Conservation (phyloP, 2,329 filamentous ascomycete species). For the Ophiostoma australiae region DNA sequence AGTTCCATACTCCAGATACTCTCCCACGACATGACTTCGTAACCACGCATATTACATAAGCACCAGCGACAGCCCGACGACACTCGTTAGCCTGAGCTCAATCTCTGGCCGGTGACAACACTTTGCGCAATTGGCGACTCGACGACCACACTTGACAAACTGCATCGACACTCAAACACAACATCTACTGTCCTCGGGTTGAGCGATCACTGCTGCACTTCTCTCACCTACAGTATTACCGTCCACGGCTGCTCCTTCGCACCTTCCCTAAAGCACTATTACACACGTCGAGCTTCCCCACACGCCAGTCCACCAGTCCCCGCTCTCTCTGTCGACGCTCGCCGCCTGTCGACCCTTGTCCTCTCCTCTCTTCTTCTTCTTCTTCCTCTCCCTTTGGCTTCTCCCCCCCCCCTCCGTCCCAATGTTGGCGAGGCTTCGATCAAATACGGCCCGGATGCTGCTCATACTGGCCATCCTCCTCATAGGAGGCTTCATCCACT, state of each 20-base stretch:
- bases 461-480: constrained; percentile 38
- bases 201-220: background rate
- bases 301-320: background rate
- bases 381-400: background rate
- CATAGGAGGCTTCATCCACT: constrained; percentile 39
- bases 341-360: background rate
- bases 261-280: background rate
- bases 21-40: background rate
- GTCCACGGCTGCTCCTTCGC: background rate
- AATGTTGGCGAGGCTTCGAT: constrained; percentile 22
- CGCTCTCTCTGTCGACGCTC: background rate
- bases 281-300: constrained; percentile 2
- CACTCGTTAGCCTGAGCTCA: background rate
- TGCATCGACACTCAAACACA: background rate
- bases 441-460: constrained; percentile 35
- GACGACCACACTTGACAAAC: background rate
- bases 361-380: background rate
- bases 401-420: background rate
- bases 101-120: background rate
- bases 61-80: background rate
- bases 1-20: background rate
- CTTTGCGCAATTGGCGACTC: background rate
- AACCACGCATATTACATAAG: background rate
- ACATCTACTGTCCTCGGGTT: background rate
- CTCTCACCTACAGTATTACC: background rate